A percentile compares a stretch with the other conserved stretches of the same genome.
Evolutionary conservation across 1,284 basidiomycete genomes (phyloP).

Genomic region (Blastosporella zonata): DNA sequence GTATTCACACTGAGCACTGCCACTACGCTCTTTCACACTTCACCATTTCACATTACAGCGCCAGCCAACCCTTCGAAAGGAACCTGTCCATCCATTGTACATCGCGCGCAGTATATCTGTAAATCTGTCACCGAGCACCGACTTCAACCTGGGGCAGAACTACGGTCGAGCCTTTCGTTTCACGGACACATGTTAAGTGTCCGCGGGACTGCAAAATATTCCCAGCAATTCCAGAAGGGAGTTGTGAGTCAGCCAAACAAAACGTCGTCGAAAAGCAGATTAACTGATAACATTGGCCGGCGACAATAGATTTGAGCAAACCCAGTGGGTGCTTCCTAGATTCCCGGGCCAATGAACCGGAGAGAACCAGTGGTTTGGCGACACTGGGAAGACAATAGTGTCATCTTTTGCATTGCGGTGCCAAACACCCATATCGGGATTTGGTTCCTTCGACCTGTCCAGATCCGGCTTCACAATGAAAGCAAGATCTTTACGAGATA

Average conservation of each 20-base stretch:
- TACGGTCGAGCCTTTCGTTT: background rate
- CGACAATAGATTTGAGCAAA: slow-evolving; percentile 38
- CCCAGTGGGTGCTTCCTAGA: slow-evolving; percentile 19
- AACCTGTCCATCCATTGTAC: background rate
- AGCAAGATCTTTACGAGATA: slow-evolving; percentile 37
- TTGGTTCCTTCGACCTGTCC: slow-evolving; percentile 31
- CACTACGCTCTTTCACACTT: background rate
- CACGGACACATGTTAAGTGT: slow-evolving; percentile 1
- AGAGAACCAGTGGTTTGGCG: slow-evolving; percentile 12
- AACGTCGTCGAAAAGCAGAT: slow-evolving; percentile 8
- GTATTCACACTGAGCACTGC: background rate
- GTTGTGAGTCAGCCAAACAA: slow-evolving; percentile 22
- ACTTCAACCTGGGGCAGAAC: no score
- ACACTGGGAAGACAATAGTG: slow-evolving; percentile 31
- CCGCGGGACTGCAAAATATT: slow-evolving; percentile 13
- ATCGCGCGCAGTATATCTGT: background rate
- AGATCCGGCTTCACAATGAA: slow-evolving; percentile 41
- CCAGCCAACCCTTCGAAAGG: background rate
- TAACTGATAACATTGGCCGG: slow-evolving; percentile 22
- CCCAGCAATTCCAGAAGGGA: slow-evolving; percentile 22
- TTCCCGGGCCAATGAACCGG: slow-evolving; percentile 16
- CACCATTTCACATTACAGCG: background rate
- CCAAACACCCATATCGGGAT: slow-evolving; percentile 40
- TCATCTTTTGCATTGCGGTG: slow-evolving; percentile 32
- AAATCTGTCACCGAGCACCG: background rate